Conservation (phyloP, 148 eudicot genomes). For the Rhododendron griersonianum region DNA sequence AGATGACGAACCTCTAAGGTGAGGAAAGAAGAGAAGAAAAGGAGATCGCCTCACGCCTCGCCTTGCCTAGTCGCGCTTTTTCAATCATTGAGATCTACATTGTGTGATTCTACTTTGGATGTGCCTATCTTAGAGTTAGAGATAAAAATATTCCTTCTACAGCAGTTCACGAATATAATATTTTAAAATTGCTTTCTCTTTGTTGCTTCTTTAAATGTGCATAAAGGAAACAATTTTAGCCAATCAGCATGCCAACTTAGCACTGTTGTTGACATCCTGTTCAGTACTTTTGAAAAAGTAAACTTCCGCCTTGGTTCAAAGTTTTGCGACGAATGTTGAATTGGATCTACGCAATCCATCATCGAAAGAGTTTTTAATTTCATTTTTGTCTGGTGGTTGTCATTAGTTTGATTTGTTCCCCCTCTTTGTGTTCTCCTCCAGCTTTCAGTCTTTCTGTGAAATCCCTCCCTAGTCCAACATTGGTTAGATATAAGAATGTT, state of each 20-base stretch:
- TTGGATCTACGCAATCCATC: neutral
- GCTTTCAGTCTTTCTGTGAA: neutral
- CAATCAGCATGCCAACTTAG: slow-evolving; percentile 1
- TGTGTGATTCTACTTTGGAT: neutral
- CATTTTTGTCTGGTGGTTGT: neutral
- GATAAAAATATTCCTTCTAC: neutral
- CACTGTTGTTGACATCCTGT: neutral
- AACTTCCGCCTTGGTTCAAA: neutral
- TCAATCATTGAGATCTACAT: neutral
- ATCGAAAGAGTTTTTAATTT: neutral
- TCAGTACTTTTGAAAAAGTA: neutral
- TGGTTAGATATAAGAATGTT: neutral
- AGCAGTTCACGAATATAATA: neutral
- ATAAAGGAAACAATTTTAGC: neutral
- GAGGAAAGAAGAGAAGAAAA: no score
- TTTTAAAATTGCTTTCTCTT: neutral
- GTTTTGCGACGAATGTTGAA: neutral
- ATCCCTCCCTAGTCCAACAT: neutral
- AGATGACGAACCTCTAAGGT: no score
- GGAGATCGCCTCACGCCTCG: no score
- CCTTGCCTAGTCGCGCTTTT: no score
- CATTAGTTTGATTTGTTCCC: neutral
- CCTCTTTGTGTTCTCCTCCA: neutral
- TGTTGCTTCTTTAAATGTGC: neutral
- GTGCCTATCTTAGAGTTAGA: neutral